These are phyloP conservation scores for Furcasterigmium sp. DNA, from an alignment of 2,329 filamentous ascomycete genomes.

Conservation along the genomic window DNA sequence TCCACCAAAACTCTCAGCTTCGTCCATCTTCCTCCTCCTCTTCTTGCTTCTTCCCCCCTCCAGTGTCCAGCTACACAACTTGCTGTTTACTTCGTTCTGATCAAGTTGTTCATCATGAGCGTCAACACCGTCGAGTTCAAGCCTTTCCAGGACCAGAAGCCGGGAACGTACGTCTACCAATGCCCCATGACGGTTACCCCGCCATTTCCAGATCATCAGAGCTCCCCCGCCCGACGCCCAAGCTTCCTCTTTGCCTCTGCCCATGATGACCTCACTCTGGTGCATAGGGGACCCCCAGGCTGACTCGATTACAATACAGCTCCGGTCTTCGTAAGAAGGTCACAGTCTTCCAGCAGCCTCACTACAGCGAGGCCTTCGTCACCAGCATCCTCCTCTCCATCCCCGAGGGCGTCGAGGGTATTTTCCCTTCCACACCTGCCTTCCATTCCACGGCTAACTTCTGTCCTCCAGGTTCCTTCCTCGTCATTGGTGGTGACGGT, in stretches of 20 bases:
- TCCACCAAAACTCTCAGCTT: not conserved
- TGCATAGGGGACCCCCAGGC: not conserved
- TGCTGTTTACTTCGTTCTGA: no score
- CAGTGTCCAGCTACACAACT: no score
- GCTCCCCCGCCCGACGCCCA: slow-evolving; percentile 6
- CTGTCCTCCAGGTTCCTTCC: slow-evolving; percentile 55
- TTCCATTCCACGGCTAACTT: not conserved
- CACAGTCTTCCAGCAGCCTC: slow-evolving; percentile 87
- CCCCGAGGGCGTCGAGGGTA: slow-evolving; percentile 82
- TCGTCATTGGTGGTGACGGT: slow-evolving; percentile 96
- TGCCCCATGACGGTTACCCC: slow-evolving; percentile 18
- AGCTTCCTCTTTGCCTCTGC: slow-evolving; percentile 6
- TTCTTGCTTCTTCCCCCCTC: slow-evolving; percentile 4
- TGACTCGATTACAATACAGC: slow-evolving; percentile 37
- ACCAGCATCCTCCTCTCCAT: slow-evolving; percentile 93
- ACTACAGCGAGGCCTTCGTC: slow-evolving; percentile 97
- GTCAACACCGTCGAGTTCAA: slow-evolving; percentile 74
- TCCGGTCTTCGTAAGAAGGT: slow-evolving; percentile 99
- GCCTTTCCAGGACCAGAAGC: slow-evolving; percentile 94
- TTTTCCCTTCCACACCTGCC: not conserved
- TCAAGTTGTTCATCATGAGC: slow-evolving; percentile 59
- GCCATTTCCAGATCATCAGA: slow-evolving; percentile 17
- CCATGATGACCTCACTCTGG: not conserved
- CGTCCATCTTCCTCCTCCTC: slow-evolving; percentile 13
- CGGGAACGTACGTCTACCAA: slow-evolving; percentile 80